Percentiles rank a stretch among this genome's conserved stretches.
Conservation (phyloP, 1,139 yeast species). For the Kodamaea ohmeri region DNA sequence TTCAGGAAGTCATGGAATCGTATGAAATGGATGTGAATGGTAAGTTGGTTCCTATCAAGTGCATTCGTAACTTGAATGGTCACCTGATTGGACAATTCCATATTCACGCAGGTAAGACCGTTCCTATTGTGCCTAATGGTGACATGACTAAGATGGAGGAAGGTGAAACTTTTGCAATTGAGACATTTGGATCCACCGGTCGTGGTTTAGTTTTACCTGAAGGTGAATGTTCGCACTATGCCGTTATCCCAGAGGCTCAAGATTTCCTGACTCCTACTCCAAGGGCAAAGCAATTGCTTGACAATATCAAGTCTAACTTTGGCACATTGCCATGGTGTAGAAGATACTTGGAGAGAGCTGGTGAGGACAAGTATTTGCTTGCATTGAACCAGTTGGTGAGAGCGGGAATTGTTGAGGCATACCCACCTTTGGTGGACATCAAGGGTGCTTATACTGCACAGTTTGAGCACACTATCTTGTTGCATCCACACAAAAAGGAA, state of each 20-base stretch:
- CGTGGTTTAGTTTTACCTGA: slow-evolving; percentile 80
- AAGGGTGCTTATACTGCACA: slow-evolving; percentile 94
- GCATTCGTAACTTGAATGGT: slow-evolving; percentile 90
- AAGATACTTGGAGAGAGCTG: slow-evolving; percentile 85
- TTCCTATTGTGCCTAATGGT: slow-evolving; percentile 91
- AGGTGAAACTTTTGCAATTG: slow-evolving; percentile 97
- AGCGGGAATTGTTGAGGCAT: slow-evolving; percentile 84
- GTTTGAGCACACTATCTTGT: slow-evolving; percentile 86
- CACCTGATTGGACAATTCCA: slow-evolving; percentile 82
- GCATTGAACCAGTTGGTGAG: slow-evolving; percentile 87
- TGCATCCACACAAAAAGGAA: slow-evolving; percentile 91
- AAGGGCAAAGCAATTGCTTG: slow-evolving; percentile 64
- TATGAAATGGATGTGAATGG: slow-evolving; percentile 92
- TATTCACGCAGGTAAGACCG: slow-evolving; percentile 94
- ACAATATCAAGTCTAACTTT: slow-evolving; percentile 71
- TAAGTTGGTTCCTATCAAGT: slow-evolving; percentile 76
- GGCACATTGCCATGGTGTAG: slow-evolving; percentile 98
- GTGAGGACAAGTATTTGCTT: slow-evolving; percentile 85
- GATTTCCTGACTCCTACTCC: slow-evolving; percentile 51
- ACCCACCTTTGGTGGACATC: slow-evolving; percentile 91
- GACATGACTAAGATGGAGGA: slow-evolving; percentile 98
- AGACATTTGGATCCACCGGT: slow-evolving; percentile 97
- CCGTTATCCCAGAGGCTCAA: slow-evolving; percentile 51
- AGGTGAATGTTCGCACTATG: slow-evolving; percentile 96
- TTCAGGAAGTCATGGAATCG: slow-evolving; percentile 96